Conservation (phyloP, 345 rosid genomes). For the Boechera stricta region DNA sequence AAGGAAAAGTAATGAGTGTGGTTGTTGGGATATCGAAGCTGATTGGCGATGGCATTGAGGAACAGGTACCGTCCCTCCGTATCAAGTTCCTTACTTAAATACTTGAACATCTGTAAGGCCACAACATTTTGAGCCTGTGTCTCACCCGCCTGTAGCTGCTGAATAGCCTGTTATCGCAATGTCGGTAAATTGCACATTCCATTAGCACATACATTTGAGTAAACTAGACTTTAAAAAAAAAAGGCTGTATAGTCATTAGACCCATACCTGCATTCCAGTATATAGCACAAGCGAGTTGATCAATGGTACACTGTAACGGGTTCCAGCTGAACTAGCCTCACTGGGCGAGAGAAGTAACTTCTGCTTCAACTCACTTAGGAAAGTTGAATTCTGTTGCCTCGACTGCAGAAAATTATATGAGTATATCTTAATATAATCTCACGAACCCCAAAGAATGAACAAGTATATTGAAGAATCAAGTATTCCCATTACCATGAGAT, state of each 20-base stretch:
- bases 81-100: constrained; percentile 80
- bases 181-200: neutral
- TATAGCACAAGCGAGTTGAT: constrained; percentile 97
- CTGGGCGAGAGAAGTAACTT: constrained; percentile 71
- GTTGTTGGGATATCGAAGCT: constrained; percentile 97
- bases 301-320: constrained; percentile 85
- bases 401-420: constrained; percentile 52
- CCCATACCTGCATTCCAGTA: constrained; percentile 94
- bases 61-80: constrained; percentile 97
- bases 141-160: constrained; percentile 74
- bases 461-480: constrained; percentile 3
- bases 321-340: constrained; percentile 87
- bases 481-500: constrained; percentile 73
- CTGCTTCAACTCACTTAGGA: constrained; percentile 83
- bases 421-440: constrained; percentile 4
- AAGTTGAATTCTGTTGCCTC: constrained; percentile 72
- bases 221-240: neutral
- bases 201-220: neutral
- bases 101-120: constrained; percentile 88
- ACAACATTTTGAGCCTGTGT: constrained; percentile 76
- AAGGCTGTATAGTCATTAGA: neutral
- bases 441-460: constrained; percentile 5
- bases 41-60: constrained; percentile 92
- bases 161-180: constrained; percentile 48
- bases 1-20: constrained; percentile 98